Percentiles rank a stretch among this genome's conserved stretches.
These are phyloP conservation scores for Kluyveromyces marxianus DNA, from an alignment of 1,139 yeast genomes.

Conservation along the genomic window DNA sequence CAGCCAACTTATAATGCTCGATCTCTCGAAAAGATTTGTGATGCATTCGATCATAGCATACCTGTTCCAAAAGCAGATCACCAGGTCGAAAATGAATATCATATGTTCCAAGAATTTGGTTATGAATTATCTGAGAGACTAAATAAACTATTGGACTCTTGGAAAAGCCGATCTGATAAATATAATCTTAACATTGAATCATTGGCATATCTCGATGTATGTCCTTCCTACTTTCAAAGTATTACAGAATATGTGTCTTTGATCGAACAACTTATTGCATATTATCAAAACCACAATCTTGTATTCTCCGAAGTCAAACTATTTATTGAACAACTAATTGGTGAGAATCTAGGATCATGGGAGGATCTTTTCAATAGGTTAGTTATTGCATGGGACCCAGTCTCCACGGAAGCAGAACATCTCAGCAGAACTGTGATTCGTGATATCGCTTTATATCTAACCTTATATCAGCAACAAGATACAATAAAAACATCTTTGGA, in stretches of 20 bases:
- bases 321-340: conserved; percentile 13
- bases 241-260: conserved; percentile 23
- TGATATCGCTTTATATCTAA: conserved; percentile 13
- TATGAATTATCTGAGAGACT: conserved; percentile 20
- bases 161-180: conserved; percentile 5
- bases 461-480: conserved; percentile 11
- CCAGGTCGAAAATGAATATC: conserved; percentile 1
- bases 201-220: conserved; percentile 12
- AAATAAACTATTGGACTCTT: conserved; percentile 13
- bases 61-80: not conserved
- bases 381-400: conserved; percentile 26
- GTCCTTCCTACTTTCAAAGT: conserved; percentile 13
- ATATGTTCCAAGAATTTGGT: conserved; percentile 21
- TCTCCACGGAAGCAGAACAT: conserved; percentile 13
- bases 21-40: not conserved
- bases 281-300: conserved; percentile 19
- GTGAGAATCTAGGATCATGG: conserved; percentile 15
- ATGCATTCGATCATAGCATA: not conserved
- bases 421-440: conserved; percentile 19
- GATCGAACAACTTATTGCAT: conserved; percentile 21
- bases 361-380: conserved; percentile 23
- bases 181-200: conserved; percentile 1
- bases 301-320: conserved; percentile 14
- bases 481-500: conserved; percentile 9
- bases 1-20: not conserved